Conservation (phyloP, 2,329 filamentous ascomycete genomes). For the Simplicillium sp. region DNA sequence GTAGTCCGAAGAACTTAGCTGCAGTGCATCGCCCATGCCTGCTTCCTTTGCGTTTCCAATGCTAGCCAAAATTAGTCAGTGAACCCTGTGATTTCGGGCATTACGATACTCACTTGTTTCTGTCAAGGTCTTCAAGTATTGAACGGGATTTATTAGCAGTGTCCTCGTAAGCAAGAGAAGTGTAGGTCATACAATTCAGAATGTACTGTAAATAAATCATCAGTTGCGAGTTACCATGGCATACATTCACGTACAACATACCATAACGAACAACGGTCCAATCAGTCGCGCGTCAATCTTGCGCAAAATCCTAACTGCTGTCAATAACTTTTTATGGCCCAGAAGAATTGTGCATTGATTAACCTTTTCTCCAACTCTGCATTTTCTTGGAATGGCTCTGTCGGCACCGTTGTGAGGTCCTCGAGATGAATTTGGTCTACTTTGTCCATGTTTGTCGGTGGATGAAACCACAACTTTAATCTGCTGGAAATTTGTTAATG, state of each 20-base stretch:
- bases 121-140: background rate
- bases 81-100: too few species aligned
- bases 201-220: too few species aligned
- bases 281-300: conserved; percentile 4
- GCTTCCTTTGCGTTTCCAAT: conserved; percentile 8
- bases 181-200: too few species aligned
- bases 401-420: too few species aligned
- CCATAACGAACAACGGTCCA: conserved; percentile 3
- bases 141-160: too few species aligned
- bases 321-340: background rate
- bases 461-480: too few species aligned
- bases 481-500: too few species aligned
- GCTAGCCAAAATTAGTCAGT: background rate
- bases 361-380: conserved; percentile 2
- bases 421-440: too few species aligned
- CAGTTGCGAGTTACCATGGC: too few species aligned
- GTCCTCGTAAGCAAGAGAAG: too few species aligned
- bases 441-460: too few species aligned
- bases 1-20: conserved; percentile 4
- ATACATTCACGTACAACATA: background rate
- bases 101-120: conserved; percentile 1
- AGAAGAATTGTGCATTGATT: background rate
- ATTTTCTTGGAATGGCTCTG: background rate
- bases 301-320: background rate
- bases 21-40: conserved; percentile 6